These are phyloP conservation scores for Chiua sp. DNA, from an alignment of 1,284 basidiomycete species.

Conservation along the genomic window DNA sequence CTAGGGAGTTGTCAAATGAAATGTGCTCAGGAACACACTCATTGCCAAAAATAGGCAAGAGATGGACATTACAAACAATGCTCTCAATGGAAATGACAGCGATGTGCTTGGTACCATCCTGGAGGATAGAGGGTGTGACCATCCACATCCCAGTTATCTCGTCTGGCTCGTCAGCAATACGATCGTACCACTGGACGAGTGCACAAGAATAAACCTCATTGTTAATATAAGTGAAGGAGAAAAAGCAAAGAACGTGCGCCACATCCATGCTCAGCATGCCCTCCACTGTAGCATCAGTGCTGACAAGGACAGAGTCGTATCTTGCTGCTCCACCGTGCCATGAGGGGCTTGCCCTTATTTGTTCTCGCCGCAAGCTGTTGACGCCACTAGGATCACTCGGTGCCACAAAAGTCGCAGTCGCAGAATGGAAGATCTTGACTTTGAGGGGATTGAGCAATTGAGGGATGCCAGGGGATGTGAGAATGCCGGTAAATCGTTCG, in stretches of 20 bases:
- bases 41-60: not conserved
- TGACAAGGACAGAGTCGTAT: not conserved
- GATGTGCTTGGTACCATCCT: not conserved
- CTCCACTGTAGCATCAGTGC: not conserved
- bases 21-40: not conserved
- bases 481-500: not conserved
- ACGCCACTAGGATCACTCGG: not conserved
- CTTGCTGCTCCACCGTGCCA: not conserved
- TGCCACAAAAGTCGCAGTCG: not conserved
- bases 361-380: not conserved
- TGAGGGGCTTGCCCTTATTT: not conserved
- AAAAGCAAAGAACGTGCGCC: not conserved
- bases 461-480: too few relatives aligned
- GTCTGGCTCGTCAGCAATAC: not conserved
- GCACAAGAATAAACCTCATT: not conserved
- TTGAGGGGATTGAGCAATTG: not conserved
- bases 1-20: too few relatives aligned
- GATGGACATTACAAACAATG: not conserved
- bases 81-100: not conserved
- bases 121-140: not conserved
- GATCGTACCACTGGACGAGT: slow-evolving; percentile 9
- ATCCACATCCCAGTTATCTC: not conserved
- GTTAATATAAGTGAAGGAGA: not conserved
- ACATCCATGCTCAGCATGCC: slow-evolving; percentile 8
- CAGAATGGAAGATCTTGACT: slow-evolving; percentile 1